phyloP scores from a whole-genome alignment of 208 protist species.

The Vickermania ingenoplastis region DNA sequence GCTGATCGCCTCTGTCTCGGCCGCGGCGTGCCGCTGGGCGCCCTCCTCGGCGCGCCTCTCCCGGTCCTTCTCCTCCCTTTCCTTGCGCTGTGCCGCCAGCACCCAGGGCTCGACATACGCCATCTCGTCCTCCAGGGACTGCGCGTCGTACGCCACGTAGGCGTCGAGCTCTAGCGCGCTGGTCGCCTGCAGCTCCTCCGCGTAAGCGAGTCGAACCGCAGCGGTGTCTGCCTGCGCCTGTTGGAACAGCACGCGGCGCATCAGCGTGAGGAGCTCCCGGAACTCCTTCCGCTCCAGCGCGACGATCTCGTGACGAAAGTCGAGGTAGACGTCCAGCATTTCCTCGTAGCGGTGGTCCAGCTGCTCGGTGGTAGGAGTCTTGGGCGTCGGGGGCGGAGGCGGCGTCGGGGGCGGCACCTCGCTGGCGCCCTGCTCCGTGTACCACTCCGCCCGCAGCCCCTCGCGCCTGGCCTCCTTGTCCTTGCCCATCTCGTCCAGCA shows the following conservation, averaged over 20 bases:
- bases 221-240: conserved; percentile 19
- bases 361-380: conserved; percentile 7
- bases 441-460: conserved; percentile 1
- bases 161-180: conserved; percentile 23
- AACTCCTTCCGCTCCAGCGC: conserved; percentile 23
- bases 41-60: not conserved
- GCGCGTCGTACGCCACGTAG: conserved; percentile 17
- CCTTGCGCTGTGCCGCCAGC: not conserved
- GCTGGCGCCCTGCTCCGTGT: conserved; percentile 2
- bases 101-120: not conserved
- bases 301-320: conserved; percentile 30
- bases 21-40: not conserved
- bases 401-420: conserved; percentile 4
- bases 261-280: conserved; percentile 14
- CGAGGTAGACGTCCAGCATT: conserved; percentile 14
- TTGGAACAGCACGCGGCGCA: conserved; percentile 18
- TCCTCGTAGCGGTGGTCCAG: not conserved
- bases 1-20: not conserved
- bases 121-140: not conserved
- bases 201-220: conserved; percentile 10
- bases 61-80: not conserved
- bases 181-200: conserved; percentile 15
- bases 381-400: conserved; percentile 8
- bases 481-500: not conserved
- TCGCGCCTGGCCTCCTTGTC: not conserved